These are phyloP conservation scores for Oxytropis ochrocephala DNA, from an alignment of 306 rosid species.

Conservation along the genomic window DNA sequence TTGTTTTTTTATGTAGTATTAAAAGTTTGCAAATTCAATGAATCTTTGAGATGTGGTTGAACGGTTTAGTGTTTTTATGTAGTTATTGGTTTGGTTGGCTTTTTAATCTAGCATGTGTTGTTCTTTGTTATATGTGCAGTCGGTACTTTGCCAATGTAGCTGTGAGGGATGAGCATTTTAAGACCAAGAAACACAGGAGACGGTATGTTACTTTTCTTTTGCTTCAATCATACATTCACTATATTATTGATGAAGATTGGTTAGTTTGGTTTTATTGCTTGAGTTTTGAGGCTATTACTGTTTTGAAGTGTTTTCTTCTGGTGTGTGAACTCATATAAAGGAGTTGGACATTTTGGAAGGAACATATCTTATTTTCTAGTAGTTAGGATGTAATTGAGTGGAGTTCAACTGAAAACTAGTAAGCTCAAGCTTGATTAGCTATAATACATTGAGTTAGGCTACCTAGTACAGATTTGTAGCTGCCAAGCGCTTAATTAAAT, in stretches of 20 bases:
- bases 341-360: neutral
- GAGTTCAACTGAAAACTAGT: too few relatives aligned
- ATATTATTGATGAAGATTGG: neutral
- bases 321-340: neutral
- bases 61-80: neutral
- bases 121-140: slow-evolving; percentile 40
- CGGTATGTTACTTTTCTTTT: slow-evolving; percentile 37
- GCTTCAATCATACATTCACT: neutral
- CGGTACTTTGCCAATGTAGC: slow-evolving; percentile 72
- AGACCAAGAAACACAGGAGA: slow-evolving; percentile 83
- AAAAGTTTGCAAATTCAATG: neutral
- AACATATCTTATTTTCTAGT: too few relatives aligned
- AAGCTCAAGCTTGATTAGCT: neutral
- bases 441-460: neutral
- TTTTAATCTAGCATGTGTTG: neutral
- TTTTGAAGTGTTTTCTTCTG: neutral
- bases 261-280: slow-evolving; percentile 4
- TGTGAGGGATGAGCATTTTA: slow-evolving; percentile 89
- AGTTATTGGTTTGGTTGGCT: too few relatives aligned
- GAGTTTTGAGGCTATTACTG: slow-evolving; percentile 2
- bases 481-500: too few relatives aligned
- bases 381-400: too few relatives aligned
- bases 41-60: neutral
- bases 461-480: too few relatives aligned
- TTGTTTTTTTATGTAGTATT: neutral